Evolutionary conservation across 225 moss, liverwort and hornwort species (phyloP).

Genomic region (Physcomitrellopsis africana): DNA sequence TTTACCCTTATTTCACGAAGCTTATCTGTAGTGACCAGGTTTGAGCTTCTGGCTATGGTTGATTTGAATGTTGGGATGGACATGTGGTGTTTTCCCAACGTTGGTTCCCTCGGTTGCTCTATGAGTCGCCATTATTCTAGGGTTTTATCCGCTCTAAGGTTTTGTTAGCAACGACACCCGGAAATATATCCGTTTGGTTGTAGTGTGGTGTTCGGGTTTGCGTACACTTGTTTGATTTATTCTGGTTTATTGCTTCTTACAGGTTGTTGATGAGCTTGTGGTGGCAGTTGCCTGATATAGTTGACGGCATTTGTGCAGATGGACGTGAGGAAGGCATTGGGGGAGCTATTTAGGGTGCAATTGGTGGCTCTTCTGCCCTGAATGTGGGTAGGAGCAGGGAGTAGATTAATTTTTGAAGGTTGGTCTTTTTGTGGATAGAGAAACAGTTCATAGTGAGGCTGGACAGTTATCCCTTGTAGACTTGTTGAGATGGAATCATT

Average conservation of each 20-base stretch:
- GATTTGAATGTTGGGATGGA: constrained; percentile 28
- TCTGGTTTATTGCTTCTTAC: neutral
- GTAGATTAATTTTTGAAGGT: constrained; percentile 12
- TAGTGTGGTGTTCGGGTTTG: neutral
- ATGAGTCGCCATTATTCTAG: too few species aligned
- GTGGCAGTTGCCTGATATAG: constrained; percentile 4
- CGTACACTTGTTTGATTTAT: neutral
- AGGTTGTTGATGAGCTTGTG: neutral
- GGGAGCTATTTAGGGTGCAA: constrained; percentile 72
- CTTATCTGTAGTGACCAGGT: constrained; percentile 96
- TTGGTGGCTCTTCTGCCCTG: constrained; percentile 67
- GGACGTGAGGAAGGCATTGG: constrained; percentile 82
- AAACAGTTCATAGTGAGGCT: constrained; percentile 5
- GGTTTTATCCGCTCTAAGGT: neutral
- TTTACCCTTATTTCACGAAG: constrained; percentile 84
- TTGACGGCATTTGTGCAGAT: constrained; percentile 48
- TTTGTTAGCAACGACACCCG: neutral
- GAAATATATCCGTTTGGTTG: neutral
- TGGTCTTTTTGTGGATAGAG: constrained; percentile 10
- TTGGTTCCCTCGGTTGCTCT: neutral
- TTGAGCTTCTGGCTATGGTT: neutral
- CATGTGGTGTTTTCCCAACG: neutral
- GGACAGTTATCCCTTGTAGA: constrained; percentile 26
- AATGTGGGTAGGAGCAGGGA: neutral
- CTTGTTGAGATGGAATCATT: constrained; percentile 29